Base-by-base conservation (phyloP, 305 asterid species). In the Rubia occidens region DNA sequence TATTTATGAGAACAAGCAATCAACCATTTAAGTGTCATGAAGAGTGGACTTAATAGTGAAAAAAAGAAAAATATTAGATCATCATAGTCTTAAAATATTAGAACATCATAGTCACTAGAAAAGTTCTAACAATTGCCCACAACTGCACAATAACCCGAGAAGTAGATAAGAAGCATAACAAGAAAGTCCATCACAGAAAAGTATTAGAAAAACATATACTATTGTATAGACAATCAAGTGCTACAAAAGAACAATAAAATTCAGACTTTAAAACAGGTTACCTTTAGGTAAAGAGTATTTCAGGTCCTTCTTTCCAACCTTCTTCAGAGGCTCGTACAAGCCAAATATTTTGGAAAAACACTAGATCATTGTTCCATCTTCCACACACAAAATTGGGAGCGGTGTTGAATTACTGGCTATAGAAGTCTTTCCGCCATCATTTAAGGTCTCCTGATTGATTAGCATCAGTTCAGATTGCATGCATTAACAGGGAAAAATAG, bases 261-360 rank as follows among this genome's bases (percentile, higher is more conserved):
- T 67, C 37, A 61, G 43, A 56, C 39, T 53, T 58, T 68, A 66
- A 73, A 55, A 74, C 71, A 64, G 71, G 78, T 56, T 74, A 91
- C 99, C 99, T 91, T 78, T 91, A 61, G 94, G 86, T 72, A 83
- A 72, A 73, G 80, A 77, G 77, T 79, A 83, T 65, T 84, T 75
- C 76, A 73, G 80, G 11, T 88, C 97, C 85, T 92, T 85, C 85
- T 89, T 91, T 71, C 82, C 77, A 37, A 85, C 79, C 78, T 84
- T 80, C 79, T 81, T 91, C 67, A 77, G 65, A 61, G 97, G 94
- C 73, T 87, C 86, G 43, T 83, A 84, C 71, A 95, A 84, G 72
- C 96, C 96, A 70, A 95, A 95, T 77, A 95, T 89, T 81, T 95
- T 97, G 67, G 99, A 95, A 83, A 95, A 95, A 47, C 94, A 85